phyloP scores from a whole-genome alignment of 768 basidiomycete genomes.

The Russula brevipes region DNA sequence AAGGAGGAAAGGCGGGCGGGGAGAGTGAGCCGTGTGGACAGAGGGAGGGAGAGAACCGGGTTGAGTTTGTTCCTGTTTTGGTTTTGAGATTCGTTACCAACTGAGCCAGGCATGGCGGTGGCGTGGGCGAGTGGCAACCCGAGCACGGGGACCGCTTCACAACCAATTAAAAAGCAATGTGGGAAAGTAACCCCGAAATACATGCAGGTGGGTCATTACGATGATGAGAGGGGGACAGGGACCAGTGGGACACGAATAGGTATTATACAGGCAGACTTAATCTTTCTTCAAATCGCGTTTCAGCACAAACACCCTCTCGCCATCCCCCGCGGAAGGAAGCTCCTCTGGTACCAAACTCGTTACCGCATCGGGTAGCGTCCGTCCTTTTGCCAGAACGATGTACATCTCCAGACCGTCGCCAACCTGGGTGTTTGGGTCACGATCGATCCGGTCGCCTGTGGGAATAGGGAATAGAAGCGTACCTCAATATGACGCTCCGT shows the following conservation, averaged over 20 bases:
- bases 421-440: slow-evolving; percentile 48
- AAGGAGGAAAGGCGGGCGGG: slow-evolving; percentile 7
- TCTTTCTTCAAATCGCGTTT: slow-evolving; percentile 82
- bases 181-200: too few relatives aligned
- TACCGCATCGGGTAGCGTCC: slow-evolving; percentile 54
- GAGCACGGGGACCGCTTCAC: too few relatives aligned
- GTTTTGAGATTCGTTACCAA: slow-evolving; percentile 3
- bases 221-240: too few relatives aligned
- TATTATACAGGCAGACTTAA: slow-evolving; percentile 32
- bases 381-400: slow-evolving; percentile 70
- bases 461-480: slow-evolving; percentile 26
- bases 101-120: not conserved
- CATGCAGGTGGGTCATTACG: too few relatives aligned
- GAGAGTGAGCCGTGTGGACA: slow-evolving; percentile 22
- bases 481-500: slow-evolving; percentile 99
- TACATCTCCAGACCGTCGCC: slow-evolving; percentile 95
- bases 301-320: slow-evolving; percentile 73
- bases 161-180: too few relatives aligned
- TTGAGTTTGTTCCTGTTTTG: slow-evolving; percentile 25
- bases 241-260: not conserved
- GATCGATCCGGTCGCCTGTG: not conserved
- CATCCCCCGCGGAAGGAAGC: slow-evolving; percentile 52
- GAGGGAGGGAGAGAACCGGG: slow-evolving; percentile 18
- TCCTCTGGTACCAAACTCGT: slow-evolving; percentile 56
- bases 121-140: not conserved